These are phyloP conservation scores for Pseudocercospora musae DNA, from an alignment of 2,329 filamentous ascomycete genomes.

Conservation along the genomic window DNA sequence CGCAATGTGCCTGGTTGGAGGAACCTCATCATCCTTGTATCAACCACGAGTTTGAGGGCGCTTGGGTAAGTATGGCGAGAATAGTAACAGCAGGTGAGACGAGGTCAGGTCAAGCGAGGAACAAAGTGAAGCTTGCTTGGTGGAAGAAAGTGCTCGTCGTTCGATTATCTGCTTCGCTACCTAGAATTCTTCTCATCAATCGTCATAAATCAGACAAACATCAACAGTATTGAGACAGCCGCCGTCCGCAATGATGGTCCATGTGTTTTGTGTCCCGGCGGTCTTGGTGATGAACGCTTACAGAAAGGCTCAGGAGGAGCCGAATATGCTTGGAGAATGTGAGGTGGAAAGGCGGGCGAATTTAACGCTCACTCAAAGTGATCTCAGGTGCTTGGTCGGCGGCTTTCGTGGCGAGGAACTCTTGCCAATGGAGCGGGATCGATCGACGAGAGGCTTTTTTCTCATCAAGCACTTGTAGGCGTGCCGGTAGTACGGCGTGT, in stretches of 20 bases:
- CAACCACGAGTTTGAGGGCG: neutral
- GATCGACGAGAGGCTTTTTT: constrained; percentile 6
- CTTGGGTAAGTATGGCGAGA: neutral
- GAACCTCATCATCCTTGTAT: neutral
- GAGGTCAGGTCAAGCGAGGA: neutral
- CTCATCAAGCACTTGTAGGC: constrained; percentile 63
- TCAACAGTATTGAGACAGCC: constrained; percentile 12
- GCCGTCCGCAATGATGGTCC: neutral
- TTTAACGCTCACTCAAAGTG: neutral
- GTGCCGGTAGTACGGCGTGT: constrained; percentile 88
- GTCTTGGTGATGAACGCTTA: constrained; percentile 13
- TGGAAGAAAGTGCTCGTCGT: neutral
- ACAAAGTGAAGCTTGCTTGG: neutral
- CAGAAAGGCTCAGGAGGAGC: constrained; percentile 21
- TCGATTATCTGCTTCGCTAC: neutral
- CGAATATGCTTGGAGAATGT: constrained; percentile 9
- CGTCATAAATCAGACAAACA: constrained; percentile 5
- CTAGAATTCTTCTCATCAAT: neutral
- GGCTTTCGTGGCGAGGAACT: constrained; percentile 15
- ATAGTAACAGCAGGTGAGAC: neutral
- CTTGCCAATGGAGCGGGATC: constrained; percentile 8
- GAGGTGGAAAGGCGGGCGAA: neutral
- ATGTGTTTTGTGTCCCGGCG: neutral
- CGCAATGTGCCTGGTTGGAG: neutral
- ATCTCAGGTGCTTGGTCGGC: neutral